Evolutionary conservation across 2,329 filamentous ascomycete genomes (phyloP), one percentile per base, ranked within the genome.

Genomic region (Aspergillus latus): DNA sequence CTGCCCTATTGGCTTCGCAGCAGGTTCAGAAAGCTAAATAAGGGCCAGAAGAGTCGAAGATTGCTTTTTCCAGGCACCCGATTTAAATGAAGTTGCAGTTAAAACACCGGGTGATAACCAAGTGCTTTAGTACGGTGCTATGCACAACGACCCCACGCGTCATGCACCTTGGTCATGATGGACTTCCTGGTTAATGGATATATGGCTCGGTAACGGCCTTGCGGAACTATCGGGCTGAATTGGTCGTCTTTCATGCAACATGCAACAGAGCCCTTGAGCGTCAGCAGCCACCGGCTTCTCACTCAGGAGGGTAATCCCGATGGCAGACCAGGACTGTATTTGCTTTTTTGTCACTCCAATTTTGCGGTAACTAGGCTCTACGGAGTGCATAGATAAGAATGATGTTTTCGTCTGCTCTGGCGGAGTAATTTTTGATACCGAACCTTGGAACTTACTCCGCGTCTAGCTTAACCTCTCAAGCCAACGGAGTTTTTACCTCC

Each of bases 341-440:
- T 49, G 49, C 28, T 40, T 51, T 51, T 44, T 21, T 21, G 30
- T 7, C 43, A n/a, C 2, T 36, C 32, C 37, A 11, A 30, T 16
- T 32, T 30, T 32, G 9, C 11, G 7, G 26, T 15, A 28, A 21
- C 28, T 21, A 15, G 15, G 11, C 34, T 13, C 34, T 37, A 37
- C 34, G 34, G 21, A 21, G 21, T 21, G 5, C 6, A 32, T 28
- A 50, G 28, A 42, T 39, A 40, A 49, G 36, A 50, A 30, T 9
- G 36, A 16, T 28, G 28, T 26, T 39, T 29, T 15, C 5, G 9
- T 45, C 45, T 16, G 40, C 37, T 28, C n/a, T 16, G 40, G n/a
- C 40, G 40, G 49, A 52, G 49, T 52, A 52, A 36, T 32, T 45
- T 21, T 37, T 13, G 29, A 45, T 26, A n/a, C 49, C 49, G 49